Conservation (phyloP, 768 basidiomycete species). For the Calocybe gangraenosa region DNA sequence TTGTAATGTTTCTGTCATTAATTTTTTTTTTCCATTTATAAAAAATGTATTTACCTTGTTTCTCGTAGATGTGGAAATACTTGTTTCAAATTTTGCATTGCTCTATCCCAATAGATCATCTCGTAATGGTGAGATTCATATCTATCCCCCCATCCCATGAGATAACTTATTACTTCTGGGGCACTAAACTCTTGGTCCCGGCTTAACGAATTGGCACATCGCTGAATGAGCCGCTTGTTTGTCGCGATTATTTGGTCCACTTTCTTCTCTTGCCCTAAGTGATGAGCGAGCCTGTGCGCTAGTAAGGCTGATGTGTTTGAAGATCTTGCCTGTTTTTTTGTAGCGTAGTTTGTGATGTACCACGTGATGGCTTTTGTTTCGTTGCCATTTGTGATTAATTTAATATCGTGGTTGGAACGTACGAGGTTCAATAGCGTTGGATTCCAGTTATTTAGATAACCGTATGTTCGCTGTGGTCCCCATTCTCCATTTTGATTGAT, state of each 20-base stretch:
- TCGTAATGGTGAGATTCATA: conserved; percentile 33
- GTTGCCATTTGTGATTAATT: conserved; percentile 28
- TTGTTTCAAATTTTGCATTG: no score
- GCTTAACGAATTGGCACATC: conserved; percentile 28
- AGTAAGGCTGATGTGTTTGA: conserved; percentile 35
- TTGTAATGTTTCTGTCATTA: no score
- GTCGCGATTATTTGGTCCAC: conserved; percentile 11
- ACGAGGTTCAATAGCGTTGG: conserved; percentile 18
- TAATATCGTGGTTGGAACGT: conserved; percentile 34
- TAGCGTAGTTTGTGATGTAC: conserved; percentile 35
- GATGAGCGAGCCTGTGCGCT: conserved; percentile 25
- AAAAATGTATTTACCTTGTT: no score
- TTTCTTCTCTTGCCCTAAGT: conserved; percentile 10
- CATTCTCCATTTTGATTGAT: conserved; percentile 23
- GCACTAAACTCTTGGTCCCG: conserved; percentile 33
- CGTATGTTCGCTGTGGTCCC: conserved; percentile 19
- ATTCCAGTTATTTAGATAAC: conserved; percentile 24
- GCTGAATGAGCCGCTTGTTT: conserved; percentile 26
- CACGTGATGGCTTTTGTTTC: conserved; percentile 30
- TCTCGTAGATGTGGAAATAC: no score
- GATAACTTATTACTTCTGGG: conserved; percentile 30
- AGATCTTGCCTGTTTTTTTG: conserved; percentile 33
- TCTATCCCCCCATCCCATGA: conserved; percentile 39
- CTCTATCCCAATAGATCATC: conserved; percentile 33
- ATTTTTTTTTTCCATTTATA: no score